Conservation (phyloP, 176 grass and related monocot species). For the Chloris gayana region DNA sequence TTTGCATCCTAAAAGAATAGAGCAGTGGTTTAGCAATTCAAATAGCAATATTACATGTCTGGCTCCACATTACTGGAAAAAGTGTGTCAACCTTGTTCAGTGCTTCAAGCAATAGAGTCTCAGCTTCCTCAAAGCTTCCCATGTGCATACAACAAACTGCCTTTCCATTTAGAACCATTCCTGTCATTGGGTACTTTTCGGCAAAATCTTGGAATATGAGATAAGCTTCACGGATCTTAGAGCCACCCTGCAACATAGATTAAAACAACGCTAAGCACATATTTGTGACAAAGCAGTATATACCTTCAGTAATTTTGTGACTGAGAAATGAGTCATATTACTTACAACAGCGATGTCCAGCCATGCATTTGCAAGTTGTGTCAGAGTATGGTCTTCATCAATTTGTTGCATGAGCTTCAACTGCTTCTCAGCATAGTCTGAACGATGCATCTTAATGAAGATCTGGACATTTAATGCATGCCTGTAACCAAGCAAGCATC, state of each 20-base stretch:
- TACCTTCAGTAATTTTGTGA: conserved; percentile 29
- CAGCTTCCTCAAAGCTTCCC: conserved; percentile 95
- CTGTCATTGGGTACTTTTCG: conserved; percentile 96
- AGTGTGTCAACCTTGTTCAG: conserved; percentile 75
- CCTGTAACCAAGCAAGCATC: conserved; percentile 36
- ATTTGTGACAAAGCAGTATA: not conserved
- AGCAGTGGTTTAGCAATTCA: not conserved
- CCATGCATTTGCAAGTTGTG: conserved; percentile 94
- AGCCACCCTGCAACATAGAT: conserved; percentile 67
- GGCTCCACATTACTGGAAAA: not conserved
- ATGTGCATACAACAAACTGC: conserved; percentile 98
- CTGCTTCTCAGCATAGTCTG: conserved; percentile 85
- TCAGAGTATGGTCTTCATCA: conserved; percentile 94
- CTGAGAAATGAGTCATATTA: conserved; percentile 36
- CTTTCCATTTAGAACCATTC: conserved; percentile 90
- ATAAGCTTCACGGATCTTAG: conserved; percentile 94
- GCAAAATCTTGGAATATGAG: conserved; percentile 97
- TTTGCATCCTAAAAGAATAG: conserved; percentile 59
- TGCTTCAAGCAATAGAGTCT: conserved; percentile 88
- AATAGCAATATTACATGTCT: not conserved
- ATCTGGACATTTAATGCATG: conserved; percentile 75
- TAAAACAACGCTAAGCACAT: conserved; percentile 33
- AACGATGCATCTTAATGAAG: conserved; percentile 78
- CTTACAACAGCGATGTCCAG: conserved; percentile 78
- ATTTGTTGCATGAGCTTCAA: conserved; percentile 96